Base-by-base conservation (phyloP, 2,329 filamentous ascomycete species). In the Tolypocladium endophyticum region DNA sequence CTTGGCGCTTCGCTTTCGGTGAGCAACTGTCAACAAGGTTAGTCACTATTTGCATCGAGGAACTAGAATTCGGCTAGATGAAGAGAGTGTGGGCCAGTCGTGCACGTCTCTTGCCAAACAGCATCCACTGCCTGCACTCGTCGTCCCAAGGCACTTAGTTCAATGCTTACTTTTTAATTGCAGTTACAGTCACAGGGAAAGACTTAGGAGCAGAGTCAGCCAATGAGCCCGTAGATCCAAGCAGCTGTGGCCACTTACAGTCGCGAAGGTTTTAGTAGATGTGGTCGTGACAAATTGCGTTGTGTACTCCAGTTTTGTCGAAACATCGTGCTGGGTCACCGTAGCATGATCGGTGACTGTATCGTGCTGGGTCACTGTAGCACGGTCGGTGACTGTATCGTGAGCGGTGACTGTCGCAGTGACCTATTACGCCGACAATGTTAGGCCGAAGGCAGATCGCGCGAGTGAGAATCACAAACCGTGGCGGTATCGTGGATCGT, bases 161-260 rank as follows among this genome's bases (percentile, higher is more conserved):
- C 50, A 23, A 6, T 9, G 61, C 64, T 58, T 55, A 66, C 64
- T 59, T 63, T 39, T 56, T 39, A 23, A 56, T 36, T 23, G 56
- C 57, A 12, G 66, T 68, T 0, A 66, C 55, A 11, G 66, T 67
- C n/a, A 68, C 58, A 4, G 65, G 64, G 38, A 63, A 65, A 5
- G 67, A 67, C 66, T 68, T 16, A 8, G 28, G 1, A n/a, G 11
- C 11, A 23, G 33, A n/a, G 38, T 64, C 43, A 60, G 58, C 30
- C 58, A n/a, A n/a, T 53, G 12, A 35, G 16, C 33, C 35, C 2
- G n/a, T 50, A 2, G 9, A 18, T 9, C 16, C 1, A 33, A 3
- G 33, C 38, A 9, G 23, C 12, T 11, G 12, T 16, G 23, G 33
- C 18, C 55, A 36, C 61, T 56, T 61, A 65, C 65, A 23, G 52